phyloP scores from a whole-genome alignment of 805 yeast genomes.

The Suhomyces tanzawaensis region DNA sequence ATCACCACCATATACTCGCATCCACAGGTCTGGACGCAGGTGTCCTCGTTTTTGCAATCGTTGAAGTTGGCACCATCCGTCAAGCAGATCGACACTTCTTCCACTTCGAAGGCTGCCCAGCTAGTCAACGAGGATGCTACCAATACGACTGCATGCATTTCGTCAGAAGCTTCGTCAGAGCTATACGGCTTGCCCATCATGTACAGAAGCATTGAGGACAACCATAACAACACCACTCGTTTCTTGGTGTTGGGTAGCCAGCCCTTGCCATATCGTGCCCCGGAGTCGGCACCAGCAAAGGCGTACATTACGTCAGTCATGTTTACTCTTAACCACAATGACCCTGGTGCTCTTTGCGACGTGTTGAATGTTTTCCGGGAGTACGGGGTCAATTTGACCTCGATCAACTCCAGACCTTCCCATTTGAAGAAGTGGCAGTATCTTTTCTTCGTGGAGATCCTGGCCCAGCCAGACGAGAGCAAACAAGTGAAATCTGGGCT shows the following conservation, averaged over 20 bases:
- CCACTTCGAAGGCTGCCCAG: constrained; percentile 86
- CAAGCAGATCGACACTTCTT: constrained; percentile 60
- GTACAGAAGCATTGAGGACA: constrained; percentile 63
- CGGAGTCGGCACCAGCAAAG: constrained; percentile 2
- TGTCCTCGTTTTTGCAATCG: constrained; percentile 50
- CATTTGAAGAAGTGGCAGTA: constrained; percentile 71
- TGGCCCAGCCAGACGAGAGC: constrained; percentile 27
- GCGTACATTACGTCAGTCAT: constrained; percentile 52
- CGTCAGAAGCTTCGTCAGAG: constrained; percentile 64
- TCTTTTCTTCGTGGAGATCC: constrained; percentile 72
- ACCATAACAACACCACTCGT: constrained; percentile 75
- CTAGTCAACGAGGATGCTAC: constrained; percentile 42
- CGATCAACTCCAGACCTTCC: constrained; percentile 79
- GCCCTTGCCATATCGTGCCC: constrained; percentile 10
- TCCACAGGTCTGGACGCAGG: constrained; percentile 98
- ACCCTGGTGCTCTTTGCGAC: constrained; percentile 72
- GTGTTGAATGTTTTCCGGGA: constrained; percentile 58
- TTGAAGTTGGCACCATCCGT: constrained; percentile 30
- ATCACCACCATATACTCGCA: constrained; percentile 75
- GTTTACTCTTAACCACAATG: constrained; percentile 60
- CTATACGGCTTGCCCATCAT: constrained; percentile 58
- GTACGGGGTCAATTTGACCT: constrained; percentile 59
- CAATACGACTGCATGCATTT: constrained; percentile 63
- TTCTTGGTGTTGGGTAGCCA: constrained; percentile 62
- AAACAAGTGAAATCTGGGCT: constrained; percentile 35